phyloP scores from a whole-genome alignment of 1,284 basidiomycete species.

The Apiotrichum gamsii region DNA sequence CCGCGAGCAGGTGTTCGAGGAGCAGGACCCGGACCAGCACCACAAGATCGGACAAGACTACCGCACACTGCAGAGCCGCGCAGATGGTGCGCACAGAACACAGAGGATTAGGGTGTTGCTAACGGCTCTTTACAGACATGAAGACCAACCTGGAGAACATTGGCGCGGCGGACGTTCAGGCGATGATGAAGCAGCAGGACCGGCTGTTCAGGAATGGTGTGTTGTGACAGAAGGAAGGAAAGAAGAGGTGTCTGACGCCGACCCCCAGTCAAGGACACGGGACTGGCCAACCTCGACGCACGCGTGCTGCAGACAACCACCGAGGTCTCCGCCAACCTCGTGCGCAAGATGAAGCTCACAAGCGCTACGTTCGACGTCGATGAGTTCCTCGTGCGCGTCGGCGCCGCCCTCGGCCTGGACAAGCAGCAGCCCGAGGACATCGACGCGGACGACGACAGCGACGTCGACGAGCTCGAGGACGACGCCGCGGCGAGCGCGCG shows the following conservation, averaged over 20 bases:
- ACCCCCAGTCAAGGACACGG: conserved; percentile 29
- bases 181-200: conserved; percentile 11
- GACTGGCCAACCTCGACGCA: conserved; percentile 33
- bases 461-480: conserved; percentile 28
- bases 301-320: conserved; percentile 26
- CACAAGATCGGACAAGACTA: conserved; percentile 19
- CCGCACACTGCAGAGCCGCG: conserved; percentile 24
- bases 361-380: conserved; percentile 48
- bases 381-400: conserved; percentile 39
- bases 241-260: background rate
- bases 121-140: conserved; percentile 24
- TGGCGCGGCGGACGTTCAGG: conserved; percentile 17
- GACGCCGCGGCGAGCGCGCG: background rate
- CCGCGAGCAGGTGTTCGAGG: conserved; percentile 27
- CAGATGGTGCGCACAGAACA: too few relatives aligned
- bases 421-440: conserved; percentile 24
- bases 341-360: conserved; percentile 44
- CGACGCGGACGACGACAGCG: conserved; percentile 14
- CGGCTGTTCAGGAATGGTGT: conserved; percentile 26
- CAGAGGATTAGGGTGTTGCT: too few relatives aligned
- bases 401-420: conserved; percentile 28
- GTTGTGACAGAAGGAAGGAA: background rate
- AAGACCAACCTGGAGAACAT: conserved; percentile 30
- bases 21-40: conserved; percentile 23
- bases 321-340: conserved; percentile 30